Evolutionary conservation across 768 basidiomycete genomes (phyloP).

Genomic region (Russula sp.): DNA sequence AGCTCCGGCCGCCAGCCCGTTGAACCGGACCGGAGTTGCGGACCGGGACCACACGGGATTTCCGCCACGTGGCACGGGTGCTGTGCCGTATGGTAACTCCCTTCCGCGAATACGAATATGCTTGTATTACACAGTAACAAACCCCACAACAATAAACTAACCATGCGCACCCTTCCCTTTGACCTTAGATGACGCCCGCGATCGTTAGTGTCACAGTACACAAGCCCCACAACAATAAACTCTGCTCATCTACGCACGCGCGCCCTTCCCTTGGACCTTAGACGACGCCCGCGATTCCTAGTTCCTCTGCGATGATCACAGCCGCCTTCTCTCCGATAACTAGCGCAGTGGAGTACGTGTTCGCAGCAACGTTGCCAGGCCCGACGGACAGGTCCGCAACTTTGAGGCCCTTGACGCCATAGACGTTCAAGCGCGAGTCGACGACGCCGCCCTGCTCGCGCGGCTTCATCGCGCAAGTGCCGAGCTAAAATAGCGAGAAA

Average conservation of each 20-base stretch:
- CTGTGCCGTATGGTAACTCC: no score
- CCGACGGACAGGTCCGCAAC: constrained; percentile 43
- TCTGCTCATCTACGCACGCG: no score
- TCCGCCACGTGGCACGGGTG: no score
- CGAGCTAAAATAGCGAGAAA: constrained; percentile 37
- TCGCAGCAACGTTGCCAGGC: constrained; percentile 37
- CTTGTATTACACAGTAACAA: no score
- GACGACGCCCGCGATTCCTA: constrained; percentile 37
- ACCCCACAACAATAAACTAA: no score
- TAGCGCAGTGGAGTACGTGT: constrained; percentile 41
- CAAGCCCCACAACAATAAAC: no score
- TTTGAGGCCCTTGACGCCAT: constrained; percentile 52
- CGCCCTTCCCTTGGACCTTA: constrained; percentile 10
- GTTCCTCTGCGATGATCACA: constrained; percentile 50
- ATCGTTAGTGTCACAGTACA: no score
- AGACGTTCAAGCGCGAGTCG: constrained; percentile 55
- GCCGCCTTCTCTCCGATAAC: constrained; percentile 59
- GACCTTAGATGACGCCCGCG: background rate
- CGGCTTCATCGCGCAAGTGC: constrained; percentile 66
- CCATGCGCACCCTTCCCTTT: no score
- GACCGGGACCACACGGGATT: no score
- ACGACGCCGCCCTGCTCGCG: constrained; percentile 54
- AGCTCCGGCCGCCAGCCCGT: no score
- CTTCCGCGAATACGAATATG: no score
- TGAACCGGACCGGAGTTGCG: no score